Evolutionary conservation across 306 rosid species (phyloP).

Genomic region (Morella rubra): DNA sequence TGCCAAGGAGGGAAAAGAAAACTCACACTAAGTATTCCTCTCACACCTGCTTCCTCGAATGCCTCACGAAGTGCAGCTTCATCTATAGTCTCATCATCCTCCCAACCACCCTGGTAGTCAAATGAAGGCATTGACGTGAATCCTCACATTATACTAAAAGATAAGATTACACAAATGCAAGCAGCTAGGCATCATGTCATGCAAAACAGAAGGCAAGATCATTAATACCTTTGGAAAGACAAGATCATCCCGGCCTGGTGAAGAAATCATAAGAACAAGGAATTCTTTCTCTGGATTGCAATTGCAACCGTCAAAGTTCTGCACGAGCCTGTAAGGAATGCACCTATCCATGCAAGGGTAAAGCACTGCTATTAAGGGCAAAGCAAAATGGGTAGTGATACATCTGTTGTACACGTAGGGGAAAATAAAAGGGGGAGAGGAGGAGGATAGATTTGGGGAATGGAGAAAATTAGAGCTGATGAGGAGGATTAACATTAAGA

Average conservation of each 20-base stretch:
- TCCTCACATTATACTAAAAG: neutral
- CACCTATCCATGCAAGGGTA: slow-evolving; percentile 16
- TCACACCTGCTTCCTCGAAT: slow-evolving; percentile 42
- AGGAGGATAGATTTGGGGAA: neutral
- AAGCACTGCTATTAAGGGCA: neutral
- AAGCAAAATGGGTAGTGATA: neutral
- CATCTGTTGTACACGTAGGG: neutral
- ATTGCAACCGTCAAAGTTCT: slow-evolving; percentile 9
- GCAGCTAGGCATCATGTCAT: neutral
- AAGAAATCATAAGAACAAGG: slow-evolving; percentile 42
- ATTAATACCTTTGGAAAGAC: slow-evolving; percentile 43
- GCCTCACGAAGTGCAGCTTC: slow-evolving; percentile 45
- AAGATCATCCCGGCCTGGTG: slow-evolving; percentile 39
- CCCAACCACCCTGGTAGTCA: slow-evolving; percentile 43
- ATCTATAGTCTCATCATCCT: slow-evolving; percentile 30
- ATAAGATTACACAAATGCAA: neutral
- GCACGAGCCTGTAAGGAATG: slow-evolving; percentile 35
- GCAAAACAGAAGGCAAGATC: neutral
- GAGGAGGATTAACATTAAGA: neutral
- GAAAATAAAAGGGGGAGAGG: neutral
- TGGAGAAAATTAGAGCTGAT: neutral
- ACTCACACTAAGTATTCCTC: slow-evolving; percentile 34
- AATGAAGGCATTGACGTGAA: slow-evolving; percentile 9
- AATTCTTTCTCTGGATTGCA: slow-evolving; percentile 20
- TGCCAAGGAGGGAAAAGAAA: slow-evolving; percentile 21